A percentile compares a stretch with the other conserved stretches of the same genome.
These are phyloP conservation scores for Hansenula sp. DNA, from an alignment of 1,139 yeast genomes.

Conservation along the genomic window DNA sequence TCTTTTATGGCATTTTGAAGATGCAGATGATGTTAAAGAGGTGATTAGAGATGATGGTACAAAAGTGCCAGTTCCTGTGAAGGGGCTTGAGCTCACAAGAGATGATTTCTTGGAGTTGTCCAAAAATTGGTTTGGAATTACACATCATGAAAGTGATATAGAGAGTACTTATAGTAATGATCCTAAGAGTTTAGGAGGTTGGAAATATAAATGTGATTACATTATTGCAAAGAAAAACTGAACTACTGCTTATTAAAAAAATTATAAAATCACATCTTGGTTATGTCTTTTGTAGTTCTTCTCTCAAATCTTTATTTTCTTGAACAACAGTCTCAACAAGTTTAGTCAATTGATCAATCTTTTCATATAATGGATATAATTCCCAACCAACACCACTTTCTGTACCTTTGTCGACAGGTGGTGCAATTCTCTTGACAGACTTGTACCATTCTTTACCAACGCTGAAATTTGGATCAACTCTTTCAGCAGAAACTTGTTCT, in stretches of 20 bases:
- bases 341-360: slow-evolving; percentile 28
- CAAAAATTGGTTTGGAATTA: slow-evolving; percentile 41
- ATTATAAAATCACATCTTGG: background rate
- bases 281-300: background rate
- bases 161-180: slow-evolving; percentile 57
- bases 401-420: slow-evolving; percentile 55
- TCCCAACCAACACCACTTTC: slow-evolving; percentile 65
- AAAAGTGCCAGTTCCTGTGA: slow-evolving; percentile 29
- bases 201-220: slow-evolving; percentile 61
- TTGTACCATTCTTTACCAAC: slow-evolving; percentile 47
- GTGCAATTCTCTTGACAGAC: slow-evolving; percentile 43
- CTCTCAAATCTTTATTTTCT: slow-evolving; percentile 2
- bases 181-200: slow-evolving; percentile 47
- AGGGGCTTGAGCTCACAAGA: slow-evolving; percentile 61
- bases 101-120: slow-evolving; percentile 54
- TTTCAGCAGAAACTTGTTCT: slow-evolving; percentile 58
- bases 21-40: slow-evolving; percentile 31
- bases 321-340: slow-evolving; percentile 21
- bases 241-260: no score
- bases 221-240: slow-evolving; percentile 41
- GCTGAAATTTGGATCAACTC: slow-evolving; percentile 66
- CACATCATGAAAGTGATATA: slow-evolving; percentile 39
- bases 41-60: slow-evolving; percentile 26
- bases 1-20: slow-evolving; percentile 79
- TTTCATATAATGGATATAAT: slow-evolving; percentile 46